phyloP scores from a whole-genome alignment of 305 asterid genomes.

The Solanum chacoense region DNA sequence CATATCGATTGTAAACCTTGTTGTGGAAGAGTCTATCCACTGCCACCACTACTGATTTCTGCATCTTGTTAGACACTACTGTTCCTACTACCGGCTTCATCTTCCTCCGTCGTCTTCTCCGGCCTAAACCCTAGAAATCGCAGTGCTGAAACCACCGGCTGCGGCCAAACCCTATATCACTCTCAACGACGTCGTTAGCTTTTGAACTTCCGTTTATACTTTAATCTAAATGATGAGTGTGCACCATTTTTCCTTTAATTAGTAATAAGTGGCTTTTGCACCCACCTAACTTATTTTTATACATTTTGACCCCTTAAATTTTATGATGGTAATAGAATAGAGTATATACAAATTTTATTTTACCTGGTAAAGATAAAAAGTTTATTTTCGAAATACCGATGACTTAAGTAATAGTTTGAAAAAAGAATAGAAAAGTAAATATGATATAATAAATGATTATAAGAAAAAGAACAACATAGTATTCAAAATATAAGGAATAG shows the following conservation, averaged over 20 bases:
- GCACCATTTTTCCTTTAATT: neutral
- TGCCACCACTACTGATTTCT: constrained; percentile 88
- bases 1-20: neutral
- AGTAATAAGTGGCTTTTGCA: neutral
- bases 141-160: neutral
- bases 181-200: neutral
- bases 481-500: neutral
- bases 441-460: neutral
- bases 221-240: neutral
- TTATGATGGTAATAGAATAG: neutral
- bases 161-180: neutral
- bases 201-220: neutral
- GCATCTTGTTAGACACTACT: constrained; percentile 60
- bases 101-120: neutral
- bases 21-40: constrained; percentile 80
- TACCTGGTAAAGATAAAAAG: neutral
- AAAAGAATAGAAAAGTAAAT: no score
- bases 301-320: neutral
- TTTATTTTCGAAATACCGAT: rapidly evolving
- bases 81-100: constrained; percentile 52
- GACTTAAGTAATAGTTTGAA: neutral
- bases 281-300: neutral
- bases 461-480: neutral
- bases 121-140: constrained; percentile 1
- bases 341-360: neutral